These are phyloP conservation scores for Viridothelium virens DNA, from an alignment of 495 filamentous ascomycete genomes.

Conservation along the genomic window DNA sequence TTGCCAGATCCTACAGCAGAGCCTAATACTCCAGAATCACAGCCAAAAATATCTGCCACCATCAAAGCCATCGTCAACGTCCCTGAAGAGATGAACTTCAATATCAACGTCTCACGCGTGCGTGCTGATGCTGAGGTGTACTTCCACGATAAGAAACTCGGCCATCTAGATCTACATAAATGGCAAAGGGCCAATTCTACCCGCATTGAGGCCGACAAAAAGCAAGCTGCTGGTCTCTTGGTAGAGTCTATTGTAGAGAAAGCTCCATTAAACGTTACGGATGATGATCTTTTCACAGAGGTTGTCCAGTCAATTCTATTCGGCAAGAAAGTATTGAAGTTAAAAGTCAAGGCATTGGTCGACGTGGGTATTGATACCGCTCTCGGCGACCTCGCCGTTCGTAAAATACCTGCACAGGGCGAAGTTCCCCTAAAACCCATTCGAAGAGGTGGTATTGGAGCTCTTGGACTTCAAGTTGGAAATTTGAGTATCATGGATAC, in stretches of 20 bases:
- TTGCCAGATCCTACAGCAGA: constrained; percentile 71
- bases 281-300: constrained; percentile 64
- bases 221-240: constrained; percentile 48
- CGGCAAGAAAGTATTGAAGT: constrained; percentile 51
- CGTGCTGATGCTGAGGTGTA: constrained; percentile 69
- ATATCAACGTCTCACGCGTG: constrained; percentile 64
- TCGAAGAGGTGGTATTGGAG: neutral
- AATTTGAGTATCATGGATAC: constrained; percentile 62
- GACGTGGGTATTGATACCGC: constrained; percentile 73
- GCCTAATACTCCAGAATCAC: constrained; percentile 62
- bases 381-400: constrained; percentile 69
- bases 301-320: constrained; percentile 71
- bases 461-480: constrained; percentile 13
- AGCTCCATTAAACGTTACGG: constrained; percentile 72
- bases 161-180: constrained; percentile 61
- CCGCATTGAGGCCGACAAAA: constrained; percentile 45
- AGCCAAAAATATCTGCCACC: constrained; percentile 71
- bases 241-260: constrained; percentile 68
- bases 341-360: constrained; percentile 71
- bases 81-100: constrained; percentile 79
- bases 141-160: constrained; percentile 67
- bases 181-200: constrained; percentile 87
- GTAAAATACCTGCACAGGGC: constrained; percentile 76
- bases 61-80: constrained; percentile 67
- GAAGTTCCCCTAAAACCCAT: constrained; percentile 78